Evolutionary conservation across 352 stramenopile genomes (phyloP).

Genomic region (Phytophthora cryptogea): DNA sequence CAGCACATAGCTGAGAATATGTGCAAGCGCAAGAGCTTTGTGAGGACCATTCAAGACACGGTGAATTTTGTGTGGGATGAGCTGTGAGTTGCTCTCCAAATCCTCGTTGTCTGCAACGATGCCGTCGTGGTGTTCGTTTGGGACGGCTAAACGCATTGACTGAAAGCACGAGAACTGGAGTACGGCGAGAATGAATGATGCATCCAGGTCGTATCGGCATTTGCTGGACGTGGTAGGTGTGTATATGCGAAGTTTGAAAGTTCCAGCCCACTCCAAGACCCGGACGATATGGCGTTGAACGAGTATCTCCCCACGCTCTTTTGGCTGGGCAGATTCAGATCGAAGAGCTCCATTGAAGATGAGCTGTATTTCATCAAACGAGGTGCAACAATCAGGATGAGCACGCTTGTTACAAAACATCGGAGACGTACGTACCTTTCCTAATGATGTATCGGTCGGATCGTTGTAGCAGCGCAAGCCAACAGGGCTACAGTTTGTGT

Average conservation of each 20-base stretch:
- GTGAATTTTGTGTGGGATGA: slow-evolving; percentile 9
- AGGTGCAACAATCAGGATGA: neutral
- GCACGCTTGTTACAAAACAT: neutral
- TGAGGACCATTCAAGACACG: slow-evolving; percentile 21
- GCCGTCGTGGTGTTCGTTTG: slow-evolving; percentile 4
- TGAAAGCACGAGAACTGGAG: slow-evolving; percentile 41
- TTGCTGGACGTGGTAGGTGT: slow-evolving; percentile 32
- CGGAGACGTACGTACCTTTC: slow-evolving; percentile 32
- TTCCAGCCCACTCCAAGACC: slow-evolving; percentile 37
- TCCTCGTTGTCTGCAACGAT: slow-evolving; percentile 2
- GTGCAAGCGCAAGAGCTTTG: slow-evolving; percentile 30
- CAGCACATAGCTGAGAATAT: slow-evolving; percentile 46
- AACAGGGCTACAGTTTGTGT: neutral
- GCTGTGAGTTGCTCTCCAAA: neutral
- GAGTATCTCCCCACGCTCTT: neutral
- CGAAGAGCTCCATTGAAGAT: slow-evolving; percentile 43
- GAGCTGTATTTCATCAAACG: slow-evolving; percentile 24
- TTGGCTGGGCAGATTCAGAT: neutral
- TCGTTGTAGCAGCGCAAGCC: slow-evolving; percentile 21
- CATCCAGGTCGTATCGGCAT: slow-evolving; percentile 43
- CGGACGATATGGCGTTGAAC: slow-evolving; percentile 28
- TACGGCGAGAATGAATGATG: slow-evolving; percentile 40
- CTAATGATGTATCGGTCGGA: slow-evolving; percentile 41
- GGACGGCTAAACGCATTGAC: slow-evolving; percentile 16
- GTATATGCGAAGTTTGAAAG: slow-evolving; percentile 49